Evolutionary conservation across 1,284 basidiomycete species (phyloP).

Genomic region (Ustilago trichophora): DNA sequence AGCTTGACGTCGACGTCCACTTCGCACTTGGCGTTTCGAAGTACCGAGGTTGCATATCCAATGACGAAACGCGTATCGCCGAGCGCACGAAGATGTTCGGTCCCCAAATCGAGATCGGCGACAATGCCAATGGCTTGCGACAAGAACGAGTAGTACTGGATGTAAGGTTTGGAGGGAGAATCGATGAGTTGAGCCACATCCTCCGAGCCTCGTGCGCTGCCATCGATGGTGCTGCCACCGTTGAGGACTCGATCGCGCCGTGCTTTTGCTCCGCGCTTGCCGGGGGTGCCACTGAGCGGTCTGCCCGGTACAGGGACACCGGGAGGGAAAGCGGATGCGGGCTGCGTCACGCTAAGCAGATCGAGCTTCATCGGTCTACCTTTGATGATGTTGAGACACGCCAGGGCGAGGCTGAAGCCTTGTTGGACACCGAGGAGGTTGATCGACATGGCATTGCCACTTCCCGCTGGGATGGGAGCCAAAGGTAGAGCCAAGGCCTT

Average conservation of each 20-base stretch:
- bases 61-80: constrained; percentile 87
- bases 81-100: constrained; percentile 89
- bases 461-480: constrained; percentile 86
- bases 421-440: constrained; percentile 72
- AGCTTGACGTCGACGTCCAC: constrained; percentile 60
- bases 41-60: constrained; percentile 74
- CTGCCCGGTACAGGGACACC: constrained; percentile 28
- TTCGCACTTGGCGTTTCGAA: constrained; percentile 54
- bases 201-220: constrained; percentile 20
- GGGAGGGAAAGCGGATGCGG: constrained; percentile 61
- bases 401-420: constrained; percentile 68
- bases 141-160: constrained; percentile 81
- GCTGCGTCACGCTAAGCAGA: constrained; percentile 80
- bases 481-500: constrained; percentile 80
- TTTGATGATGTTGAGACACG: constrained; percentile 86
- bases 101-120: constrained; percentile 80
- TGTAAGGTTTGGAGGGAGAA: constrained; percentile 42
- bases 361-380: constrained; percentile 80
- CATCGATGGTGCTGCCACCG: constrained; percentile 20
- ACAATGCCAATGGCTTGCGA: constrained; percentile 87
- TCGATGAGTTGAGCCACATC: constrained; percentile 35
- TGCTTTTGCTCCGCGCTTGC: constrained; percentile 13
- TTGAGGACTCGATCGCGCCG: no score
- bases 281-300: not conserved
- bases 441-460: constrained; percentile 80